Evolutionary conservation across 805 yeast genomes (phyloP).

Genomic region (Metschnikowia rubicola): DNA sequence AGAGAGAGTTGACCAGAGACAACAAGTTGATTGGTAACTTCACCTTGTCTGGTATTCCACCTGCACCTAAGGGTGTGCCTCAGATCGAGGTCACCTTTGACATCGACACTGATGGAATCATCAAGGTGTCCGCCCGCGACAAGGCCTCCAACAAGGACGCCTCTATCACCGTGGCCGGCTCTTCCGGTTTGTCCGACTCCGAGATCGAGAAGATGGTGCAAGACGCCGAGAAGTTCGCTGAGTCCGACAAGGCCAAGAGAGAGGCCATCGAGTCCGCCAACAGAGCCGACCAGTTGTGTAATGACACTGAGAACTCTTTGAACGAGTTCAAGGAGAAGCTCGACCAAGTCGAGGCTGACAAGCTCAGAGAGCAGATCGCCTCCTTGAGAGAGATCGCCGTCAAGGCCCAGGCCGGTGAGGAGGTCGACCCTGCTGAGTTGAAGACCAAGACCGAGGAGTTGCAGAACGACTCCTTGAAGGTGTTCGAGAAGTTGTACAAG

Average conservation of each 20-base stretch:
- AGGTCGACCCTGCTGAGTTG: conserved; percentile 58
- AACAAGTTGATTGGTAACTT: conserved; percentile 97
- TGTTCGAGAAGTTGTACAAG: conserved; percentile 61
- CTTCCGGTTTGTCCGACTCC: conserved; percentile 85
- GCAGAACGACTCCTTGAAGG: conserved; percentile 70
- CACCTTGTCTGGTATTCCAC: conserved; percentile 91
- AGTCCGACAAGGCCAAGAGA: conserved; percentile 82
- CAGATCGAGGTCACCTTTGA: conserved; percentile 94
- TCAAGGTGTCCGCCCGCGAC: conserved; percentile 92
- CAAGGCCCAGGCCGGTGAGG: conserved; percentile 61
- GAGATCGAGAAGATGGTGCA: conserved; percentile 89
- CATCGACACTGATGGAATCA: conserved; percentile 96
- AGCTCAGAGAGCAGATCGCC: conserved; percentile 30
- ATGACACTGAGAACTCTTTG: conserved; percentile 47
- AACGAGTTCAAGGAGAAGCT: conserved; percentile 47
- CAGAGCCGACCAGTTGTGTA: conserved; percentile 75
- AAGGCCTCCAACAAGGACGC: conserved; percentile 92
- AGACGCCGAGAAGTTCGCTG: conserved; percentile 86
- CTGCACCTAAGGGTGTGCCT: conserved; percentile 93
- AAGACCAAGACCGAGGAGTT: conserved; percentile 72
- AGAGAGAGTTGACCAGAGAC: conserved; percentile 96
- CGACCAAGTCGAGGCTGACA: conserved; percentile 44
- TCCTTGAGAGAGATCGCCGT: conserved; percentile 57
- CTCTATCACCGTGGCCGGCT: conserved; percentile 93
- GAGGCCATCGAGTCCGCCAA: conserved; percentile 81